phyloP scores from a whole-genome alignment of 306 rosid species.

The Rosa persica region DNA sequence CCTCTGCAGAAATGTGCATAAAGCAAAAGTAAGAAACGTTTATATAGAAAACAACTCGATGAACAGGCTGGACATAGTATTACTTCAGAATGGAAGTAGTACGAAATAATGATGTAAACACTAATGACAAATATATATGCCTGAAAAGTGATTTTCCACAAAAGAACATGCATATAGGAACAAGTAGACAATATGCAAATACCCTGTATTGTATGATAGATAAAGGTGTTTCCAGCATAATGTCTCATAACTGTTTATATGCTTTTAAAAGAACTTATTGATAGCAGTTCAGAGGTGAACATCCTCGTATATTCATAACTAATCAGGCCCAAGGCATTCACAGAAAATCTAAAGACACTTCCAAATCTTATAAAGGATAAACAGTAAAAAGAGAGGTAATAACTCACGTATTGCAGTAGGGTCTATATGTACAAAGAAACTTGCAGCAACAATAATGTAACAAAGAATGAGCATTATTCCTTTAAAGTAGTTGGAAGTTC shows the following conservation, averaged over 20 bases:
- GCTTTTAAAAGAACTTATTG: neutral
- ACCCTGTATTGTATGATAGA: neutral
- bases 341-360: neutral
- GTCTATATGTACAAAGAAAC: constrained; percentile 80
- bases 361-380: neutral
- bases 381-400: neutral
- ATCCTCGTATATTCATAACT: neutral
- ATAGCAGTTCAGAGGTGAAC: neutral
- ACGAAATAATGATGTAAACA: neutral
- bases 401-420: constrained; percentile 41
- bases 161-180: neutral
- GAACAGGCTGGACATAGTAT: neutral
- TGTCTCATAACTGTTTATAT: neutral
- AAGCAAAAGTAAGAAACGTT: neutral
- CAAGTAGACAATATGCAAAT: neutral
- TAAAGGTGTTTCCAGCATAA: neutral
- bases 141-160: neutral
- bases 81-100: neutral
- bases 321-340: neutral
- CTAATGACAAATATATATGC: neutral
- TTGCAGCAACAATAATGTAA: constrained; percentile 83
- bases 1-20: constrained; percentile 28
- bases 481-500: constrained; percentile 81
- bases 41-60: neutral
- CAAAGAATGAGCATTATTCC: constrained; percentile 83